phyloP scores from a whole-genome alignment of 768 basidiomycete species.

The Trametes gibbosa region DNA sequence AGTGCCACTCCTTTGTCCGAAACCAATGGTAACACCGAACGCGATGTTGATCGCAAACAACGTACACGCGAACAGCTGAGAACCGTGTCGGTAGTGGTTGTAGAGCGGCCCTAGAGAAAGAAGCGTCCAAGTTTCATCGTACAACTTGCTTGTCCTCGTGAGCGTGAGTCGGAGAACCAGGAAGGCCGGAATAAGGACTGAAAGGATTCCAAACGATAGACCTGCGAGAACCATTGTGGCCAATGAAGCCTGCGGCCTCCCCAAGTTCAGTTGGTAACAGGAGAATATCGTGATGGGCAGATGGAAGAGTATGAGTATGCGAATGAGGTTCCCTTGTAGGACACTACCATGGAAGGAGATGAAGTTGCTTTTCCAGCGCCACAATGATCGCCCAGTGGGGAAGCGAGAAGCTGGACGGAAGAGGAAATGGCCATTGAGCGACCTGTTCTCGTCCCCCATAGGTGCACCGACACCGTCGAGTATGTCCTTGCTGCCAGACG shows the following conservation, averaged over 20 bases:
- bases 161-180: constrained; percentile 75
- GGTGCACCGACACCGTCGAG: constrained; percentile 34
- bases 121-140: constrained; percentile 91
- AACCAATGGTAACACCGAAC: constrained; percentile 84
- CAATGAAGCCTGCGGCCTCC: constrained; percentile 47
- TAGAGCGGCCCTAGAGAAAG: constrained; percentile 90
- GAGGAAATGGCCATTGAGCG: constrained; percentile 42
- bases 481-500: constrained; percentile 50
- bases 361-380: constrained; percentile 58
- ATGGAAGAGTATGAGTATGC: constrained; percentile 90
- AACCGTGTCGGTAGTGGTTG: constrained; percentile 90
- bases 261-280: constrained; percentile 76
- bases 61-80: constrained; percentile 82
- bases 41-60: constrained; percentile 80
- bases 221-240: constrained; percentile 76
- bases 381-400: constrained; percentile 36
- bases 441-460: constrained; percentile 48
- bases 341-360: constrained; percentile 80
- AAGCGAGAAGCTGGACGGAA: constrained; percentile 39
- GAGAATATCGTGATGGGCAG: constrained; percentile 92
- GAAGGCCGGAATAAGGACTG: constrained; percentile 70
- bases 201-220: constrained; percentile 77
- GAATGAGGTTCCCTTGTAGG: constrained; percentile 87
- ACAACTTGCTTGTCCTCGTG: constrained; percentile 85
- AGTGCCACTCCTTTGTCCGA: constrained; percentile 85